Percentiles rank a stretch among this genome's conserved stretches.
Conservation (phyloP, 345 rosid genomes). For the Eucalyptus sp. region DNA sequence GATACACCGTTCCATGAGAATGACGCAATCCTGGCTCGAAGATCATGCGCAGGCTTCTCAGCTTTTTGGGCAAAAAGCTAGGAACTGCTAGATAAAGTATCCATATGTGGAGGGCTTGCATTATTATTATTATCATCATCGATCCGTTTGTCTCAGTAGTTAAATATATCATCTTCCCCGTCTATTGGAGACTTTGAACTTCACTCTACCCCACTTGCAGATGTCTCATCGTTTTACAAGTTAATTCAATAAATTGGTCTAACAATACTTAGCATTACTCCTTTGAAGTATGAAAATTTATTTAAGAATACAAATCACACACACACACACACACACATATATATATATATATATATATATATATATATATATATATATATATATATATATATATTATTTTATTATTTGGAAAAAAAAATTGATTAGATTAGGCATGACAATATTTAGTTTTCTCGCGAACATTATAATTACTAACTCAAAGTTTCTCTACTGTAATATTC, state of each 20-base stretch:
- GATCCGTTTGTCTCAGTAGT: not conserved
- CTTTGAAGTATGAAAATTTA: not conserved
- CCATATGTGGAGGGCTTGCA: not conserved
- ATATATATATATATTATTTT: not conserved
- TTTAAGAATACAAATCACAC: too few species aligned
- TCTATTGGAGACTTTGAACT: not conserved
- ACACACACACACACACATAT: too few species aligned
- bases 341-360: too few species aligned
- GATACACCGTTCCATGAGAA: slow-evolving; percentile 19
- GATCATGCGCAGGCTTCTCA: not conserved
- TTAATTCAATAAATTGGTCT: not conserved
- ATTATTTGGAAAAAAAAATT: not conserved
- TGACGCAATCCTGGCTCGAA: not conserved
- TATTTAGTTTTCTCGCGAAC: not conserved
- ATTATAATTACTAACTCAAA: not conserved
- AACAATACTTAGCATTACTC: not conserved
- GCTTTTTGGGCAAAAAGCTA: not conserved
- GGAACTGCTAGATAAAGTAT: not conserved
- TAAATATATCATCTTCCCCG: not conserved
- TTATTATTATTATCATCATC: not conserved
- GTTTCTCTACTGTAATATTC: not conserved
- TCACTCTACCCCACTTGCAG: not conserved
- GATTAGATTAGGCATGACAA: not conserved
- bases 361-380: too few species aligned
- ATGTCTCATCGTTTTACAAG: not conserved